These are phyloP conservation scores for Hypseocharis bilobata DNA, from an alignment of 441 rosid species.

Conservation along the genomic window DNA sequence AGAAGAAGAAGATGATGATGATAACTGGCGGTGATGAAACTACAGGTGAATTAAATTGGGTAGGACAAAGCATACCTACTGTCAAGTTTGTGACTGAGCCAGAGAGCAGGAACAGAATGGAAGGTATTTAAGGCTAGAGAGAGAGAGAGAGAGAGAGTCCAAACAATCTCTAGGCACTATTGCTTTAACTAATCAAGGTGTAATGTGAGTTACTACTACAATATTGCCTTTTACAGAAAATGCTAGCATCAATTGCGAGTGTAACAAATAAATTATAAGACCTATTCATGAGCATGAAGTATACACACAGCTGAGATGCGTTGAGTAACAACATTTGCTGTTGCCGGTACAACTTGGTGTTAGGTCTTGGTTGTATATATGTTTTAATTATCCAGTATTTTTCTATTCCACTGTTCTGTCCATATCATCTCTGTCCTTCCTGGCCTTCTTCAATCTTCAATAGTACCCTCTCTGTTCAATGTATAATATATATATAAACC, in stretches of 20 bases:
- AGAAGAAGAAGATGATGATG: not conserved
- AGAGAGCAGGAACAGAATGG: slow-evolving; percentile 9
- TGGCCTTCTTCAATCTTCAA: not conserved
- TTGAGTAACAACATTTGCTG: not conserved
- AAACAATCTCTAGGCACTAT: not conserved
- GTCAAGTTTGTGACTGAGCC: slow-evolving; percentile 25
- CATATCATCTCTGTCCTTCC: slow-evolving; percentile 8
- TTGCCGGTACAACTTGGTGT: not conserved
- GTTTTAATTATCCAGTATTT: not conserved
- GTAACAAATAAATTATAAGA: too few species aligned
- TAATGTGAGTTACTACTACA: too few species aligned
- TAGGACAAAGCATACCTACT: slow-evolving; percentile 28
- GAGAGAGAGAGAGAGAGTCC: slow-evolving; percentile 7
- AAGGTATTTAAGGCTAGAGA: slow-evolving; percentile 21
- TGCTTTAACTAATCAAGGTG: not conserved
- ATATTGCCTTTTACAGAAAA: too few species aligned
- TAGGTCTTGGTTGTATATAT: not conserved
- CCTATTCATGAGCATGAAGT: too few species aligned
- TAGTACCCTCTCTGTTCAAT: not conserved
- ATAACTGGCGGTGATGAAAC: slow-evolving; percentile 1
- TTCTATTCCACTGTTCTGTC: slow-evolving; percentile 5
- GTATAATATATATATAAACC: not conserved
- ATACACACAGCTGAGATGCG: too few species aligned
- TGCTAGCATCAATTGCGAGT: too few species aligned
- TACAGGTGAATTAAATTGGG: slow-evolving; percentile 20